Percentiles rank a stretch among this genome's conserved stretches.
Conservation (phyloP, 148 eudicot species). For the Camellia granthamiana region DNA sequence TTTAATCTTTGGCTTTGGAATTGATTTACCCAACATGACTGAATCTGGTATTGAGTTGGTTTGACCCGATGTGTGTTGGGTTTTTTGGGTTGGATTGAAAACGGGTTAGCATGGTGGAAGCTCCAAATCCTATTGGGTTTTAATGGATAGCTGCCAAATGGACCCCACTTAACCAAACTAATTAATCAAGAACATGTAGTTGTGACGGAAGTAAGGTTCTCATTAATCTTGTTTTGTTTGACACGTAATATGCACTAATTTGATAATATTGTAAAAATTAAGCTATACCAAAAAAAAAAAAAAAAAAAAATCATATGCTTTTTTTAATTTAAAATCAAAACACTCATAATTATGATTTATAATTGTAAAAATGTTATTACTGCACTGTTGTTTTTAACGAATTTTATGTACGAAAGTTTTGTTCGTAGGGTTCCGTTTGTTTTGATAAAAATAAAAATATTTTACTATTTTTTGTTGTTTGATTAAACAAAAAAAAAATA, state of each 20-base stretch:
- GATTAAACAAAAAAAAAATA: too few relatives aligned
- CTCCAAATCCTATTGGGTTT: neutral
- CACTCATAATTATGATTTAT: too few relatives aligned
- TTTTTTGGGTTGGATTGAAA: neutral
- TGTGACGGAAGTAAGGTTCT: neutral
- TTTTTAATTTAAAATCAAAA: too few relatives aligned
- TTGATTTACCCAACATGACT: neutral
- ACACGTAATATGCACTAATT: constrained; percentile 8
- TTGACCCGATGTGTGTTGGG: neutral
- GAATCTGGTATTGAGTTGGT: neutral
- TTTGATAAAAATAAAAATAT: too few relatives aligned
- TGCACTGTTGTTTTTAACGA: too few relatives aligned
- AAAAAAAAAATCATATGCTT: neutral
- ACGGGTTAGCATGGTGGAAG: neutral
- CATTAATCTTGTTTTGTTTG: constrained; percentile 13
- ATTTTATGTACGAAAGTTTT: too few relatives aligned
- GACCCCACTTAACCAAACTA: constrained; percentile 15
- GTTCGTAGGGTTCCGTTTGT: too few relatives aligned
- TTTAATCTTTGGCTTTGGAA: neutral
- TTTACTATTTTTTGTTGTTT: too few relatives aligned
- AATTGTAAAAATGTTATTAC: too few relatives aligned
- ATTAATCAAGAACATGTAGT: neutral
- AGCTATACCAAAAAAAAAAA: neutral
- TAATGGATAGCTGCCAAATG: neutral
- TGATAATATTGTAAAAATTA: too few relatives aligned